Evolutionary conservation across 495 filamentous ascomycete species (phyloP).

Genomic region (Daldinia vernicosa): DNA sequence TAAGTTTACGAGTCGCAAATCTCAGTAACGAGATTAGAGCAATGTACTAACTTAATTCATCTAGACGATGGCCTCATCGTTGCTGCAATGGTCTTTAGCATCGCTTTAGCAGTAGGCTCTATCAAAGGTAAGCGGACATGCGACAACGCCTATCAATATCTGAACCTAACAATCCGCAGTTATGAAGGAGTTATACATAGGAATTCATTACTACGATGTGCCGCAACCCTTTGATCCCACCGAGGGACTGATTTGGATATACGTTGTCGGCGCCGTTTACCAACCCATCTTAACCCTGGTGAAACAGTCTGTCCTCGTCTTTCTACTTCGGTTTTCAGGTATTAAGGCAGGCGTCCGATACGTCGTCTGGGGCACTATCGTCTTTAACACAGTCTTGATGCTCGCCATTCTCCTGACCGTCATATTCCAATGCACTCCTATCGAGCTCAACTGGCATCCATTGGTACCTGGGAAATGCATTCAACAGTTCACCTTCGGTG

Average conservation of each 20-base stretch:
- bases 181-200: slow-evolving; percentile 46
- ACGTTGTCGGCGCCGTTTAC: slow-evolving; percentile 60
- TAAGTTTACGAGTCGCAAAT: slow-evolving; percentile 18
- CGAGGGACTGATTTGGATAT: slow-evolving; percentile 44
- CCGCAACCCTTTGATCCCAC: slow-evolving; percentile 42
- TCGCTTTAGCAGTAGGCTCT: background rate
- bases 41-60: background rate
- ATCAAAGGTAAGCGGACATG: background rate
- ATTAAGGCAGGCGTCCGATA: background rate
- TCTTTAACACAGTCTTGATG: slow-evolving; percentile 53
- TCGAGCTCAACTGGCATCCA: slow-evolving; percentile 49
- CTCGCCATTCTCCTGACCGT: slow-evolving; percentile 57
- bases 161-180: background rate
- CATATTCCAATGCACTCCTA: slow-evolving; percentile 59
- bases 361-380: slow-evolving; percentile 1
- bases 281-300: slow-evolving; percentile 61
- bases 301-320: slow-evolving; percentile 56
- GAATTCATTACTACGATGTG: slow-evolving; percentile 51
- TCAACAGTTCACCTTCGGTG: slow-evolving; percentile 50
- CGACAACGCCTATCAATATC: background rate
- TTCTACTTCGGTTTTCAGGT: background rate
- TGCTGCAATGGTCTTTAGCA: background rate
- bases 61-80: background rate
- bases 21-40: background rate
- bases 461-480: slow-evolving; percentile 23